These are phyloP conservation scores for Oldenlandia corymbosa DNA, from an alignment of 257 asterid genomes.

Conservation along the genomic window DNA sequence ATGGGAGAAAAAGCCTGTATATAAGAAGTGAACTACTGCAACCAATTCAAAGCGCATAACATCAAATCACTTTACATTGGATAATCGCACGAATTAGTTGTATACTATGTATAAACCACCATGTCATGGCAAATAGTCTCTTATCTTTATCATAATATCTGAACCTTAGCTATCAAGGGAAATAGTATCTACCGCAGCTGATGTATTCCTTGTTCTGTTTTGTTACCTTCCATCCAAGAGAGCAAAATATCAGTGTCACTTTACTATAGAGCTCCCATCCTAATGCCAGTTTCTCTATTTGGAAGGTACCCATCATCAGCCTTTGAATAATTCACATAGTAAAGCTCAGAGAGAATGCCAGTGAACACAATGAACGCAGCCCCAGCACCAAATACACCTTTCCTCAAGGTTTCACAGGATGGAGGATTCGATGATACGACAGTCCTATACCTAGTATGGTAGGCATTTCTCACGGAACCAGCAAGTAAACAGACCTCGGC, in stretches of 20 bases:
- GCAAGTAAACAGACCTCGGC: conserved; percentile 77
- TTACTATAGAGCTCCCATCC: conserved; percentile 47
- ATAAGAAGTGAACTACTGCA: no score
- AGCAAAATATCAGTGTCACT: not conserved
- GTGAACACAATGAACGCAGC: conserved; percentile 79
- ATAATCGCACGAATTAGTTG: no score
- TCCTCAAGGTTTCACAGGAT: conserved; percentile 71
- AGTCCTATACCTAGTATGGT: conserved; percentile 66
- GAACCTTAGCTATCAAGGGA: no score
- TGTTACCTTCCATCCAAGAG: not conserved
- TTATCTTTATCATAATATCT: no score
- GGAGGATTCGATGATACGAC: conserved; percentile 39
- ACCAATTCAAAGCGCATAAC: no score
- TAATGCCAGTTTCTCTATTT: conserved; percentile 52
- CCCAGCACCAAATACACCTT: conserved; percentile 82
- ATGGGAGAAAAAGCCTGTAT: no score
- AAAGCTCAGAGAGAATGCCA: conserved; percentile 59
- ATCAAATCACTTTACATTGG: no score
- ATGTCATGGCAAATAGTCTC: no score
- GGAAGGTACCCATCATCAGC: conserved; percentile 37
- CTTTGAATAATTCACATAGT: conserved; percentile 55
- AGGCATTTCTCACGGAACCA: conserved; percentile 70
- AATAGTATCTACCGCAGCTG: no score
- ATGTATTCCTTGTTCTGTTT: not conserved
- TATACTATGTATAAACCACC: no score